Percentiles rank a stretch among this genome's conserved stretches.
These are phyloP conservation scores for Biscogniauxia mediterranea DNA, from an alignment of 2,329 filamentous ascomycete species.

Conservation along the genomic window DNA sequence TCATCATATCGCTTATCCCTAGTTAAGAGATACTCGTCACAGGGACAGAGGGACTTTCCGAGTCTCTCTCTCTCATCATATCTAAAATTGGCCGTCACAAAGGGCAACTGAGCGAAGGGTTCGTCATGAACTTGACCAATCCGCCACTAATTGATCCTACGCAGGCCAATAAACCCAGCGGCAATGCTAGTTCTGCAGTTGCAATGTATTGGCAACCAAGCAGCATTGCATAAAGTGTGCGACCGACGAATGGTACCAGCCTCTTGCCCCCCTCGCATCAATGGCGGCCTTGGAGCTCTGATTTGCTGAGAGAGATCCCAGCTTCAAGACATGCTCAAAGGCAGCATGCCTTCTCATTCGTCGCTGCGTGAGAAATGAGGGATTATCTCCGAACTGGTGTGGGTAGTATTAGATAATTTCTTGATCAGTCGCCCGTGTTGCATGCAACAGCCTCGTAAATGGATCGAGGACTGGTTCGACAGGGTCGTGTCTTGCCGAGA, in stretches of 20 bases:
- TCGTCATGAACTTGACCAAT: neutral
- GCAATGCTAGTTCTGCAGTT: neutral
- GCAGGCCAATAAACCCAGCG: neutral
- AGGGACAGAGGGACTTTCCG: too few relatives aligned
- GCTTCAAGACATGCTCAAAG: conserved; percentile 23
- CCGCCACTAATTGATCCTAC: neutral
- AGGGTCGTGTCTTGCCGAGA: conserved; percentile 31
- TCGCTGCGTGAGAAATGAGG: conserved; percentile 21
- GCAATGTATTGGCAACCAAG: neutral
- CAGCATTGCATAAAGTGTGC: neutral
- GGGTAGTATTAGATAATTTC: conserved; percentile 30
- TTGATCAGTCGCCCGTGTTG: conserved; percentile 27
- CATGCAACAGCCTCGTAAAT: conserved; percentile 37
- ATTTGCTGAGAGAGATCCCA: conserved; percentile 22
- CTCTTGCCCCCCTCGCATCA: conserved; percentile 1
- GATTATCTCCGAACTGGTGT: conserved; percentile 33
- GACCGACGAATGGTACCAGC: conserved; percentile 16
- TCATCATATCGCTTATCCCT: neutral
- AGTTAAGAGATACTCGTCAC: neutral
- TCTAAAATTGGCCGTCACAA: neutral
- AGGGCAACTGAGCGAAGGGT: neutral
- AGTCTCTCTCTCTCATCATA: neutral
- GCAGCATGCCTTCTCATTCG: conserved; percentile 1
- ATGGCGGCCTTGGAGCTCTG: conserved; percentile 9
- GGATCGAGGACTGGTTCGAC: conserved; percentile 29